Conservation (phyloP, 305 asterid genomes). For the Ajuga reptans region DNA sequence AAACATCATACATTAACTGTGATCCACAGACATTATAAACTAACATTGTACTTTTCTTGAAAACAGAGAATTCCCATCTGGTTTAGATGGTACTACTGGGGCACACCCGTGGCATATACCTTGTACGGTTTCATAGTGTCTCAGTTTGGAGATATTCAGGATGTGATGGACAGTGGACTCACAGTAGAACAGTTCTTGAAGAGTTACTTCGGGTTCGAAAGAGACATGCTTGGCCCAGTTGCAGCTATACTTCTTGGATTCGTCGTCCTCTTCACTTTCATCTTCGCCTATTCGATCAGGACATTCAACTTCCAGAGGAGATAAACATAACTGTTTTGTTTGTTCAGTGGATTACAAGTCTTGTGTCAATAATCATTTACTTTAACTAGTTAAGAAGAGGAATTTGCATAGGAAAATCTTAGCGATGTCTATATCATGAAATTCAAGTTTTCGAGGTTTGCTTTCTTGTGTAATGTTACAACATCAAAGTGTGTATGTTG, state of each 20-base stretch:
- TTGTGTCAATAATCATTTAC: neutral
- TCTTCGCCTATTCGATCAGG: slow-evolving; percentile 34
- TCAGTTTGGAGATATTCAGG: slow-evolving; percentile 36
- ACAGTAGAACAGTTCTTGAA: slow-evolving; percentile 33
- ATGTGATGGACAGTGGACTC: neutral
- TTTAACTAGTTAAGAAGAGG: neutral
- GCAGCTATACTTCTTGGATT: slow-evolving; percentile 34
- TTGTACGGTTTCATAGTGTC: slow-evolving; percentile 32
- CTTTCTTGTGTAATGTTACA: neutral
- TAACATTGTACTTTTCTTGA: neutral
- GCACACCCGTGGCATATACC: slow-evolving; percentile 33
- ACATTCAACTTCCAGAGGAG: slow-evolving; percentile 42
- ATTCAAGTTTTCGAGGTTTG: neutral
- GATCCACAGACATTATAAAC: neutral
- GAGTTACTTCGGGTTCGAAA: slow-evolving; percentile 31
- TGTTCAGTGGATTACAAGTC: neutral
- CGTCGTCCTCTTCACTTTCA: slow-evolving; percentile 27
- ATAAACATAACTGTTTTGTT: neutral
- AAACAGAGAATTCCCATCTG: slow-evolving; percentile 39
- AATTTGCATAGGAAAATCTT: slow-evolving; percentile 2
- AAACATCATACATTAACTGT: neutral
- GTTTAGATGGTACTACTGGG: slow-evolving; percentile 56
- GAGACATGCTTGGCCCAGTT: slow-evolving; percentile 21
- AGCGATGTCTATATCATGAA: slow-evolving; percentile 5
- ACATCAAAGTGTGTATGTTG: neutral